Evolutionary conservation across 2,329 filamentous ascomycete genomes (phyloP).

Genomic region (Penicillium oxalicum): DNA sequence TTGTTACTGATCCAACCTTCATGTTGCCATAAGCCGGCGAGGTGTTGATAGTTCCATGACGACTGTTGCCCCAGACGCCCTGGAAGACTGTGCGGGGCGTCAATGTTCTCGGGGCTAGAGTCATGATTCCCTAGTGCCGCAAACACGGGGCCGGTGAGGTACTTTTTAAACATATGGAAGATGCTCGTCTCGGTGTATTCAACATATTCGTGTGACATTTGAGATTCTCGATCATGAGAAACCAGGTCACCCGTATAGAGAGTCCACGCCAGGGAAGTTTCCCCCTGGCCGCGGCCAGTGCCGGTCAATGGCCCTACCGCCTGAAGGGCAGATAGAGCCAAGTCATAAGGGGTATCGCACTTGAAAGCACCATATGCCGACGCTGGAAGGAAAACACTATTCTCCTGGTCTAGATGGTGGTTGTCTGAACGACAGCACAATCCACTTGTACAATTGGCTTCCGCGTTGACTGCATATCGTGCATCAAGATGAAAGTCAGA

Average conservation of each 20-base stretch:
- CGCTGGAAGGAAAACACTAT: conserved; percentile 42
- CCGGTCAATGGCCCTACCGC: conserved; percentile 53
- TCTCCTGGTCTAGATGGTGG: conserved; percentile 30
- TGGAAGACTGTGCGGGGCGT: conserved; percentile 49
- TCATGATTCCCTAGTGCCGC: conserved; percentile 55
- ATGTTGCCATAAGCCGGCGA: conserved; percentile 51
- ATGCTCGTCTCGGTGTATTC: conserved; percentile 51
- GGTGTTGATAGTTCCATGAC: conserved; percentile 54
- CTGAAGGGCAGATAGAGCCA: conserved; percentile 51
- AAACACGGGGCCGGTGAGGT: conserved; percentile 53
- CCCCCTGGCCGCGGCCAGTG: conserved; percentile 40
- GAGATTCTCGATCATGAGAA: conserved; percentile 49
- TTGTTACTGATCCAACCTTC: conserved; percentile 49
- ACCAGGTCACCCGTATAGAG: conserved; percentile 55
- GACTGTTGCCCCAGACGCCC: conserved; percentile 50
- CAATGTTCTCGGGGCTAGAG: conserved; percentile 49
- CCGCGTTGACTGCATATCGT: conserved; percentile 48
- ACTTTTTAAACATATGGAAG: conserved; percentile 52
- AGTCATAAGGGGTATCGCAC: conserved; percentile 55
- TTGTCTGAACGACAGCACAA: conserved; percentile 49
- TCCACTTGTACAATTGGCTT: conserved; percentile 49
- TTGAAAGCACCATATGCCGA: conserved; percentile 51
- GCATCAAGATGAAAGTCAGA: conserved; percentile 54
- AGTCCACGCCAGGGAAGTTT: conserved; percentile 47
- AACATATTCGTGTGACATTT: conserved; percentile 49